Base-by-base conservation (phyloP, 805 yeast genomes). In the Yarrowia sp. region DNA sequence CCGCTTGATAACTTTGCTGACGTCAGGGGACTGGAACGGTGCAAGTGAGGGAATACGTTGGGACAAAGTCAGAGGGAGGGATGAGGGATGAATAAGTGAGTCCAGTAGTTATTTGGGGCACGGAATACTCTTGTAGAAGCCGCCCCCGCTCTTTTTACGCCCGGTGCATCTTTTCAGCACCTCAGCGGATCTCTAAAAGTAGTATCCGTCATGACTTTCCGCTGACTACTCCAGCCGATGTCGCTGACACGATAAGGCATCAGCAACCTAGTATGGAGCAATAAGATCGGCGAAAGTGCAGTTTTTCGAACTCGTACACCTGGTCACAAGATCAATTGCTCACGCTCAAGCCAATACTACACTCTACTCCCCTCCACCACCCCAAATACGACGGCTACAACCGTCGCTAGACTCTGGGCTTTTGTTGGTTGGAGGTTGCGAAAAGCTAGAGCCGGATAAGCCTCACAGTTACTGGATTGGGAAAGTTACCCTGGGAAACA, bases 161-260 rank as follows among this genome's bases (percentile, higher is more conserved):
- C 5, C 4, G 28, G 5, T 22, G 28, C 28, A 22, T 22, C 3
- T 5, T 22, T 5, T 22, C 28, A 22, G 28, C 28, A 5, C 28
- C 5, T 22, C 28, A 22, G 28, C 28, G 28, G 28, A 5, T 22
- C 28, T 22, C 28, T 5, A 5, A 22, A 22, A 22, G 28, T 22
- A 5, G 28, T 3, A 22, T 3, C 28, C 28, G 28, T 22, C 4
- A 22, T n/a, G 36, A 32, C 39, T 32, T 28, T 14, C 53, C 50
- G 50, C 50, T 44, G 50, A 44, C 33, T 22, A 41, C 13, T 17
- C 6, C 17, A 15, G 3, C 55, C 41, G 55, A 48, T 48, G 55
- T 35, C 55, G 42, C 42, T 50, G 57, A 36, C 57, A 50, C 57
- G 58, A 51, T 51, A 51, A 51, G 58, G 58, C 58, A 51, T 36